Percentiles rank a stretch among this genome's conserved stretches.
Evolutionary conservation across 352 stramenopile species (phyloP).

Genomic region (Pythium utonaiense): DNA sequence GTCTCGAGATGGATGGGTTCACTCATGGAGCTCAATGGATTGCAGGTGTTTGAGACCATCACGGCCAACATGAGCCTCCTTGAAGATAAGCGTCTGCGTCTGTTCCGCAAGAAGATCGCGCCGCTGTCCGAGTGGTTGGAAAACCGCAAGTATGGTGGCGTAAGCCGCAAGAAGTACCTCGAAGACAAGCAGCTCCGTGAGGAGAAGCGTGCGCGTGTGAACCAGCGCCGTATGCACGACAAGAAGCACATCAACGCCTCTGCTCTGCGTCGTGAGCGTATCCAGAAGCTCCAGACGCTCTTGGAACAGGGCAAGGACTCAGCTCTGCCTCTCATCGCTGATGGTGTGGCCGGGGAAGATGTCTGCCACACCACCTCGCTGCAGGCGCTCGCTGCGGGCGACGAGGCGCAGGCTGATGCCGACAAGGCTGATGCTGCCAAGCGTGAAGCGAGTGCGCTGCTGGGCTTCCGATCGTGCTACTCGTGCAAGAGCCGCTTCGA

Average conservation of each 20-base stretch:
- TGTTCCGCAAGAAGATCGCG: slow-evolving; percentile 75
- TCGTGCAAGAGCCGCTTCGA: slow-evolving; percentile 94
- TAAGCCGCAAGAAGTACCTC: slow-evolving; percentile 84
- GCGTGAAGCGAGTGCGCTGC: slow-evolving; percentile 55
- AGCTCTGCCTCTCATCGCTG: slow-evolving; percentile 86
- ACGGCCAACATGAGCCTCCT: slow-evolving; percentile 47
- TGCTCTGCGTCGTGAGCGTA: slow-evolving; percentile 83
- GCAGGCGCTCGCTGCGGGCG: slow-evolving; percentile 59
- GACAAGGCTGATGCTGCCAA: slow-evolving; percentile 46
- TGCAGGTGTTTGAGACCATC: slow-evolving; percentile 55
- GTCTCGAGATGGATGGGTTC: slow-evolving; percentile 14
- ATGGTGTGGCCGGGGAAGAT: slow-evolving; percentile 82
- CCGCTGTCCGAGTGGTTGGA: slow-evolving; percentile 79
- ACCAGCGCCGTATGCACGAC: slow-evolving; percentile 89
- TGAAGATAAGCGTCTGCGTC: slow-evolving; percentile 71
- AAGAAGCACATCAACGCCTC: slow-evolving; percentile 93
- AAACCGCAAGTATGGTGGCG: slow-evolving; percentile 77
- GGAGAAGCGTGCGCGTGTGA: slow-evolving; percentile 78
- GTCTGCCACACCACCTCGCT: slow-evolving; percentile 55
- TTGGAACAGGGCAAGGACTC: slow-evolving; percentile 79
- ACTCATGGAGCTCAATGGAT: background rate
- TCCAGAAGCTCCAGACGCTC: slow-evolving; percentile 90
- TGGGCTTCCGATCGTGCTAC: slow-evolving; percentile 94
- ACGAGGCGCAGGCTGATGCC: slow-evolving; percentile 43
- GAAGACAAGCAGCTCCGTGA: slow-evolving; percentile 85